A percentile compares a stretch with the other conserved stretches of the same genome.
Evolutionary conservation across 352 stramenopile species (phyloP).

Genomic region (Globisporangium acanthophoron): DNA sequence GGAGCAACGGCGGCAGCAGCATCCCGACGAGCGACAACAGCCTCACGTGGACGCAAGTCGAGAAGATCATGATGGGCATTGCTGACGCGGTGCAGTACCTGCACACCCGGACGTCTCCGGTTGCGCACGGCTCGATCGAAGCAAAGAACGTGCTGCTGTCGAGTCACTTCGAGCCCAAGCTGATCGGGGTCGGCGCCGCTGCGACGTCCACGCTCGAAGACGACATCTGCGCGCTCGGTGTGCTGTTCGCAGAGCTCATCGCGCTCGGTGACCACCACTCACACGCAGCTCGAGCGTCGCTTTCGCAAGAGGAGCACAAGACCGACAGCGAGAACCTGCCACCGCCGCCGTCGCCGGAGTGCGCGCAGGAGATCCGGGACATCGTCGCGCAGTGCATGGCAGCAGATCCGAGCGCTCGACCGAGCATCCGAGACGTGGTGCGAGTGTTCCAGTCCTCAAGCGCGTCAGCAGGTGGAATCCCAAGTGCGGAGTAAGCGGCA

Average conservation of each 20-base stretch:
- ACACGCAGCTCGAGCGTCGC: background rate
- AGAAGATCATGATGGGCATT: constrained; percentile 39
- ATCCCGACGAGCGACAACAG: constrained; percentile 13
- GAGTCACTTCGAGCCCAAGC: constrained; percentile 9
- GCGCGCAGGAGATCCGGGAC: background rate
- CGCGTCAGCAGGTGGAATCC: background rate
- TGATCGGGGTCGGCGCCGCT: constrained; percentile 2
- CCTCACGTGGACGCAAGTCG: constrained; percentile 12
- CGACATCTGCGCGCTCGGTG: constrained; percentile 9
- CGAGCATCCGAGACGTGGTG: background rate
- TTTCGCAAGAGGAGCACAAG: constrained; percentile 4
- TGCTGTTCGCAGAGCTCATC: constrained; percentile 6
- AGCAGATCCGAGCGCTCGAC: background rate
- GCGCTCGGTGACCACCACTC: background rate
- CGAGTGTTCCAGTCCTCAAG: background rate
- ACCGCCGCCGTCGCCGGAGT: background rate
- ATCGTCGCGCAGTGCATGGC: background rate
- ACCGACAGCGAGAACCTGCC: background rate
- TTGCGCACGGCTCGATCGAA: constrained; percentile 40
- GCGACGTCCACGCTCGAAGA: background rate
- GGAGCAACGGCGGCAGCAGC: background rate
- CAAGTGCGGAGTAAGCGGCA: background rate
- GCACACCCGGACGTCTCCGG: constrained; percentile 29
- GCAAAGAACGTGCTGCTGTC: constrained; percentile 44
- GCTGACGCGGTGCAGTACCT: constrained; percentile 53